Evolutionary conservation across 2,329 filamentous ascomycete genomes (phyloP).

Genomic region (Neopestalotiopsis sp.): DNA sequence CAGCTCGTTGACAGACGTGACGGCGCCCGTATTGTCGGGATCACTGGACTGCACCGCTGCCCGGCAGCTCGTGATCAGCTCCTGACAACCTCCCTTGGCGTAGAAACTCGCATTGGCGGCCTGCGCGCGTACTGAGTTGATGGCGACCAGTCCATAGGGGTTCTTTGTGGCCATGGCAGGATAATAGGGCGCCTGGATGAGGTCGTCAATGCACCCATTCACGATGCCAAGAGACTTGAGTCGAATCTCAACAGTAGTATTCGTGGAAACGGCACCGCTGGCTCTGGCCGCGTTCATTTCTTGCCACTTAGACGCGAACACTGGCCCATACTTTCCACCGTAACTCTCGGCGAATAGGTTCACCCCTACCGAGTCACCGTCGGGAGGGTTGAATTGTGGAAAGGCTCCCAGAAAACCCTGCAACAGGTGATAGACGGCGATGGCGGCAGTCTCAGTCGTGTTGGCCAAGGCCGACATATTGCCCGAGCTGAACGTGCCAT

Average conservation of each 20-base stretch:
- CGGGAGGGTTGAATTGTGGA: conserved; percentile 61
- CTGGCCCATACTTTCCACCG: conserved; percentile 72
- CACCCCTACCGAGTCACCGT: conserved; percentile 53
- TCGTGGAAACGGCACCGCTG: conserved; percentile 52
- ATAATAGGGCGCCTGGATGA: conserved; percentile 64
- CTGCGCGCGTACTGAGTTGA: conserved; percentile 54
- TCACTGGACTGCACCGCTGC: conserved; percentile 53
- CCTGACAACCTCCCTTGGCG: conserved; percentile 37
- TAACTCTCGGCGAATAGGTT: conserved; percentile 75
- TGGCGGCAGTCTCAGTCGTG: conserved; percentile 61
- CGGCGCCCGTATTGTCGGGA: conserved; percentile 59
- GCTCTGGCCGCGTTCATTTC: conserved; percentile 64
- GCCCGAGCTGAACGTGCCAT: conserved; percentile 61
- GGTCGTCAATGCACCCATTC: conserved; percentile 72
- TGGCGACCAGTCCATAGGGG: conserved; percentile 66
- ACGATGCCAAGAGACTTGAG: conserved; percentile 71
- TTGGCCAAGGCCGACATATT: conserved; percentile 56
- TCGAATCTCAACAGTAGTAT: conserved; percentile 55
- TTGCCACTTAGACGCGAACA: conserved; percentile 64
- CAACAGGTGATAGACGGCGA: conserved; percentile 69
- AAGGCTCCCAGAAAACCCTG: conserved; percentile 66
- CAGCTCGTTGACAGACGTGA: conserved; percentile 62
- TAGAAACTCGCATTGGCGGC: conserved; percentile 53
- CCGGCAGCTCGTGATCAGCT: conserved; percentile 36
- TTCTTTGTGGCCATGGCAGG: conserved; percentile 66